Evolutionary conservation across 805 yeast genomes (phyloP), one percentile per base, ranked within the genome.

Genomic region (Ogataea pini): DNA sequence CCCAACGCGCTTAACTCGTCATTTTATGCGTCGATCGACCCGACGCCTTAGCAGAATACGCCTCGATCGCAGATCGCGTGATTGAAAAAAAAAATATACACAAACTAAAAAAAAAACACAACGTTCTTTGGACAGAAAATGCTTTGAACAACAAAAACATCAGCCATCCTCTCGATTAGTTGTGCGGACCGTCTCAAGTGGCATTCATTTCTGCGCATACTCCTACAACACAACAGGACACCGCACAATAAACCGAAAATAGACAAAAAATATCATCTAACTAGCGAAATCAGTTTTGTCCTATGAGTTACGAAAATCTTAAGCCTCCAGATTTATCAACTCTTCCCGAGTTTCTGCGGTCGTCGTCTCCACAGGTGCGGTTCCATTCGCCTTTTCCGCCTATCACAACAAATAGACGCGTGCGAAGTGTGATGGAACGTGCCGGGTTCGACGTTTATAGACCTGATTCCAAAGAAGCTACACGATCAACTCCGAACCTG

Each of bases 401-500:
- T 0, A 67, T 87, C 51, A 82, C 80, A 46, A 79, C 85, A 0
- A 77, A 78, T 31, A 81, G 76, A 41, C 69, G 81, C 24, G 84
- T 82, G 57, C 75, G 75, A 56, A 83, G 90, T 1, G 94, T 86
- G 2, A 80, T 85, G 65, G 94, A 87, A 62, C 69, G 94, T 55
- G 94, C 94, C 0, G 96, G 96, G 0, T 87, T 87, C 58, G 94
- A 86, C 19, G 79, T 78, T 9, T 72, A 71, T 50, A 73, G 62
- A 44, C 69, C 69, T 2, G 59, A 54, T 25, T 48, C 37, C 9
- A 48, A 47, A 24, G 44, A 32, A 9, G 44, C 45, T 16, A 48
- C 47, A 37, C 45, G 37, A 20, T 50, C 54, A 12, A 51, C 56
- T 1, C 57, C 55, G 7, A 47, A 41, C 19, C n/a, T 50, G 7